These are phyloP conservation scores for Bipolaris oryzae DNA, from an alignment of 2,329 filamentous ascomycete genomes.

Conservation along the genomic window DNA sequence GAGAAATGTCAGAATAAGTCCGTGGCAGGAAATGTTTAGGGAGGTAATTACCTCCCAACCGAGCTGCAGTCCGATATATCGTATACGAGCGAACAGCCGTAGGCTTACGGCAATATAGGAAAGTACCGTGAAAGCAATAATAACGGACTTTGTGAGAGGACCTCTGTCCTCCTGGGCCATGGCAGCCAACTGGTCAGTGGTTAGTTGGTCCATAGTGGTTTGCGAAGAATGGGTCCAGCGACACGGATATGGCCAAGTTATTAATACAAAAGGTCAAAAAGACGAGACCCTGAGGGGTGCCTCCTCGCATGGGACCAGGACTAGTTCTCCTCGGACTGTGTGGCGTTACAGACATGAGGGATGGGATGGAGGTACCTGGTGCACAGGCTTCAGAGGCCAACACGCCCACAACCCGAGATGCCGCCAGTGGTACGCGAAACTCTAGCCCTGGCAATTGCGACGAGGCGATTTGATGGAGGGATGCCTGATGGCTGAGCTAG, in stretches of 20 bases:
- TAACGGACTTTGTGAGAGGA: conserved; percentile 21
- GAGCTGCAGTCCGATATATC: conserved; percentile 13
- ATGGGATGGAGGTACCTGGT: conserved; percentile 1
- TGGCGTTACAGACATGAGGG: conserved; percentile 2
- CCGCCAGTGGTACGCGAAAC: conserved; percentile 8
- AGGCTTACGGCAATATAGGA: conserved; percentile 28
- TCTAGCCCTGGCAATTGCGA: background rate
- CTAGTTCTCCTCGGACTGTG: background rate
- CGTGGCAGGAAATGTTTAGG: no score
- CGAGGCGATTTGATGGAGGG: conserved; percentile 1
- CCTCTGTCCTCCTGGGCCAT: conserved; percentile 26
- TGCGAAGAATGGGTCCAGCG: background rate
- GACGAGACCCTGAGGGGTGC: background rate
- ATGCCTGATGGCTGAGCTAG: conserved; percentile 6
- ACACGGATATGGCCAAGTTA: conserved; percentile 4
- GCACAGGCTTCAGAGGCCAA: background rate
- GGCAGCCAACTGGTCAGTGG: conserved; percentile 25
- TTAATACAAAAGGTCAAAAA: background rate
- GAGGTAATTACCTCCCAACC: conserved; percentile 23
- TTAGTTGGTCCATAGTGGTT: conserved; percentile 19
- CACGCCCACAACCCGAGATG: background rate
- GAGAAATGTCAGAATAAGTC: background rate
- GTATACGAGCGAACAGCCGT: conserved; percentile 30
- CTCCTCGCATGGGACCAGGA: conserved; percentile 2
- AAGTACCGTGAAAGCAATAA: conserved; percentile 28